Evolutionary conservation across 768 basidiomycete genomes (phyloP).

Genomic region (Lyophyllum decastes): DNA sequence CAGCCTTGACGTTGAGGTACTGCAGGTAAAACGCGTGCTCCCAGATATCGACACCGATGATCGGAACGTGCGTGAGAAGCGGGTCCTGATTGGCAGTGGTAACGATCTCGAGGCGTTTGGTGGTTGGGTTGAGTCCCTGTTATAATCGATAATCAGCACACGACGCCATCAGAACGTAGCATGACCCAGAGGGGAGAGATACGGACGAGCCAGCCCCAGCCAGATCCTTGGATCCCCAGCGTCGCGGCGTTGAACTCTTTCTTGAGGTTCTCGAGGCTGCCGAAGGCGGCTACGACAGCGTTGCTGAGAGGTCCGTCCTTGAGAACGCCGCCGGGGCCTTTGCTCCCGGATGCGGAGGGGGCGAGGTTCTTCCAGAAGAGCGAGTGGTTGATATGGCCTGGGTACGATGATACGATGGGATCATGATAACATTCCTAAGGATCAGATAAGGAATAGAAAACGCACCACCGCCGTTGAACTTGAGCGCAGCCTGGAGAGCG

Average conservation of each 20-base stretch:
- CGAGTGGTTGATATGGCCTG: constrained; percentile 91
- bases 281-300: constrained; percentile 65
- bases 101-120: constrained; percentile 76
- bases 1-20: constrained; percentile 92
- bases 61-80: constrained; percentile 68
- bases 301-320: constrained; percentile 65
- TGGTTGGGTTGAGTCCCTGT: constrained; percentile 70
- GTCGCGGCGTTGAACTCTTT: constrained; percentile 86
- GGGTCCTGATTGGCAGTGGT: constrained; percentile 98
- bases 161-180: too few species aligned
- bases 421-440: constrained; percentile 15
- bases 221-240: constrained; percentile 86
- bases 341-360: constrained; percentile 51
- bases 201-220: constrained; percentile 96
- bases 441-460: too few species aligned
- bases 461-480: constrained; percentile 95
- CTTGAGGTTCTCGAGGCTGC: constrained; percentile 69
- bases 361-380: constrained; percentile 97
- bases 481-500: constrained; percentile 86
- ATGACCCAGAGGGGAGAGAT: background rate
- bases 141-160: too few species aligned
- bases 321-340: constrained; percentile 62
- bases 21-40: constrained; percentile 97
- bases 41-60: constrained; percentile 95
- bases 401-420: constrained; percentile 20